phyloP scores from a whole-genome alignment of 148 eudicot species.

The Suaeda aralocaspica region DNA sequence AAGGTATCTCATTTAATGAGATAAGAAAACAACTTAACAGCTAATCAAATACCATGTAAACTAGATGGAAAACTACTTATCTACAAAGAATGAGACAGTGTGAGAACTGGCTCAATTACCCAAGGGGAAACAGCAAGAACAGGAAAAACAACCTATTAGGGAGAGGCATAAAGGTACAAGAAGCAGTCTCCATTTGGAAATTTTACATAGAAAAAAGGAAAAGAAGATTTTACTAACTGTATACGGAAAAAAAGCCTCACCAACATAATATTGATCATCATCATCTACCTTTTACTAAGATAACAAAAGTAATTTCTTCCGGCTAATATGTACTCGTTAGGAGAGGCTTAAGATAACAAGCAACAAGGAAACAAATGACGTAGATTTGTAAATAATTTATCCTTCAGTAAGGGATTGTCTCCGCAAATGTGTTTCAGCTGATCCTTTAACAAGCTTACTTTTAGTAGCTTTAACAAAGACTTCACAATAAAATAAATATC shows the following conservation, averaged over 20 bases:
- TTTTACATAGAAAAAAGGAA: background rate
- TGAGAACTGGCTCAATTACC: background rate
- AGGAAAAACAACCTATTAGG: background rate
- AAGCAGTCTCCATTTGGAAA: background rate
- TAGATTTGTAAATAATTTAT: background rate
- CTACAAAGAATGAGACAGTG: background rate
- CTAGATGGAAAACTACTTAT: background rate
- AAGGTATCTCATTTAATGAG: background rate
- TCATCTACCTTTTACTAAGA: background rate
- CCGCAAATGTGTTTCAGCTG: background rate
- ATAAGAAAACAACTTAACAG: background rate
- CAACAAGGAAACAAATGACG: background rate
- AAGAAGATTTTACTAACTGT: background rate
- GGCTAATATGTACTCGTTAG: too few relatives aligned
- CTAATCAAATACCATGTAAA: background rate
- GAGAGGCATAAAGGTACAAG: slow-evolving; percentile 1
- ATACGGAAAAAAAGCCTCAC: background rate
- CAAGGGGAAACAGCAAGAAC: background rate
- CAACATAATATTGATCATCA: background rate
- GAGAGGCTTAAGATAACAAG: background rate
- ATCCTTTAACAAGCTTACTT: background rate
- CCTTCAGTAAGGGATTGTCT: background rate
- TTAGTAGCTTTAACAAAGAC: background rate
- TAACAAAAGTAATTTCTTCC: background rate
- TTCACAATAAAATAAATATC: background rate